These are phyloP conservation scores for Drechslera avenae DNA, from an alignment of 2,329 filamentous ascomycete species.

Conservation along the genomic window DNA sequence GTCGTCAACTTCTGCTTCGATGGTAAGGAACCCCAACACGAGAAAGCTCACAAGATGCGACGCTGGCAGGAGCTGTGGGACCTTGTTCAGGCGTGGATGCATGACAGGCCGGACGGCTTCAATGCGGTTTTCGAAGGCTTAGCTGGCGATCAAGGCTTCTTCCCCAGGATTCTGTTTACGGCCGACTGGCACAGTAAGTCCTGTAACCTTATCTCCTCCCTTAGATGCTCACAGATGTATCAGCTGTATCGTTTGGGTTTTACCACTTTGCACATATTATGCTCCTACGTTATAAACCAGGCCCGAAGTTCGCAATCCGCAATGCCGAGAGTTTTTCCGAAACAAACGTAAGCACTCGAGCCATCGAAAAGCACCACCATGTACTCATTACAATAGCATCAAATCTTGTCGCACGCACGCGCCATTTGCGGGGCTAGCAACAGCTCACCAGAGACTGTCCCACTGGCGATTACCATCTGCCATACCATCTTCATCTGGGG, in stretches of 20 bases:
- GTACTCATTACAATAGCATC: no score
- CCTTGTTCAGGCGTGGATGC: slow-evolving; percentile 28
- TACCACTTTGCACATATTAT: slow-evolving; percentile 39
- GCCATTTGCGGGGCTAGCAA: slow-evolving; percentile 35
- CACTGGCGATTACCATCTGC: slow-evolving; percentile 30
- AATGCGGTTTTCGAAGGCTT: slow-evolving; percentile 36
- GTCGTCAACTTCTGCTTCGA: slow-evolving; percentile 41
- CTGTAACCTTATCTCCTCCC: no score
- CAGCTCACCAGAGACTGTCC: slow-evolving; percentile 32
- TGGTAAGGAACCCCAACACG: slow-evolving; percentile 13
- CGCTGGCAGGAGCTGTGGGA: slow-evolving; percentile 35
- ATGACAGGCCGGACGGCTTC: slow-evolving; percentile 31
- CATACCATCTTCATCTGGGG: slow-evolving; percentile 39
- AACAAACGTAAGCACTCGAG: slow-evolving; percentile 33
- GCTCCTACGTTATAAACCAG: slow-evolving; percentile 37
- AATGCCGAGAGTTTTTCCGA: slow-evolving; percentile 24
- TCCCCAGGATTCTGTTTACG: slow-evolving; percentile 36
- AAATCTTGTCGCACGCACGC: slow-evolving; percentile 33
- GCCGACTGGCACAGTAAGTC: slow-evolving; percentile 39
- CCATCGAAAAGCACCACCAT: no score
- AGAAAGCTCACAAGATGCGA: slow-evolving; percentile 15
- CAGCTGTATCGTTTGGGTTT: slow-evolving; percentile 34
- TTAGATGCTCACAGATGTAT: background rate
- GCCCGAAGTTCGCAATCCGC: slow-evolving; percentile 34
- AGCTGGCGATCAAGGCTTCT: slow-evolving; percentile 15